Conservation (phyloP, 2,329 filamentous ascomycete species). For the Colletotrichum sp. region DNA sequence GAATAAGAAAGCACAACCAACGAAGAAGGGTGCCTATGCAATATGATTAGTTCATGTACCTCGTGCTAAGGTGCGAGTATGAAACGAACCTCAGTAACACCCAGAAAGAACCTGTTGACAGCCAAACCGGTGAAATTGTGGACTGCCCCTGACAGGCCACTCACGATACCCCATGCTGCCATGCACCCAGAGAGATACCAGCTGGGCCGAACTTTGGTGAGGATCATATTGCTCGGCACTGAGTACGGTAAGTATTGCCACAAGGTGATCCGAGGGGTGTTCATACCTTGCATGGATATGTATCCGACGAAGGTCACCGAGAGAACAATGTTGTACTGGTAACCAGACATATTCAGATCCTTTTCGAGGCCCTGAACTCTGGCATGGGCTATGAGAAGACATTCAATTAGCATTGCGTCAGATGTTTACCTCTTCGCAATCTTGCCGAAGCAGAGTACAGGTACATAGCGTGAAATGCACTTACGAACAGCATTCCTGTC, state of each 20-base stretch:
- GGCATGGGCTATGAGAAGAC: conserved; percentile 28
- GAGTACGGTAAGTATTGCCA: neutral
- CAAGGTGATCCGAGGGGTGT: rapidly evolving
- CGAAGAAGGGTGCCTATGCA: conserved; percentile 16
- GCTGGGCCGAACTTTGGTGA: conserved; percentile 47
- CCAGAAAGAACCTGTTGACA: conserved; percentile 25
- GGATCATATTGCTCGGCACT: conserved; percentile 51
- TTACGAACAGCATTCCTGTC: conserved; percentile 34
- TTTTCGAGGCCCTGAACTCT: conserved; percentile 47
- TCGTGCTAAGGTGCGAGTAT: rapidly evolving
- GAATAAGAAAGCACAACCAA: conserved; percentile 23
- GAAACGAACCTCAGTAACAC: conserved; percentile 20
- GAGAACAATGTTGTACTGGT: conserved; percentile 40
- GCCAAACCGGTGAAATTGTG: conserved; percentile 22
- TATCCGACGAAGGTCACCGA: conserved; percentile 40
- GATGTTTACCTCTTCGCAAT: neutral
- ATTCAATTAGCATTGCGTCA: neutral
- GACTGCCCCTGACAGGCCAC: conserved; percentile 23
- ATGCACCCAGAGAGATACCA: conserved; percentile 37
- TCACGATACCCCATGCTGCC: conserved; percentile 29
- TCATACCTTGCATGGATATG: conserved; percentile 35
- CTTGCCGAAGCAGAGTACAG: neutral
- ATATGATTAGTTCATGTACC: neutral
- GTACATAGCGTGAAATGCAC: neutral
- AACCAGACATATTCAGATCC: conserved; percentile 42